Evolutionary conservation across 495 filamentous ascomycete genomes (phyloP).

Genomic region (Penicillium verhagenii): DNA sequence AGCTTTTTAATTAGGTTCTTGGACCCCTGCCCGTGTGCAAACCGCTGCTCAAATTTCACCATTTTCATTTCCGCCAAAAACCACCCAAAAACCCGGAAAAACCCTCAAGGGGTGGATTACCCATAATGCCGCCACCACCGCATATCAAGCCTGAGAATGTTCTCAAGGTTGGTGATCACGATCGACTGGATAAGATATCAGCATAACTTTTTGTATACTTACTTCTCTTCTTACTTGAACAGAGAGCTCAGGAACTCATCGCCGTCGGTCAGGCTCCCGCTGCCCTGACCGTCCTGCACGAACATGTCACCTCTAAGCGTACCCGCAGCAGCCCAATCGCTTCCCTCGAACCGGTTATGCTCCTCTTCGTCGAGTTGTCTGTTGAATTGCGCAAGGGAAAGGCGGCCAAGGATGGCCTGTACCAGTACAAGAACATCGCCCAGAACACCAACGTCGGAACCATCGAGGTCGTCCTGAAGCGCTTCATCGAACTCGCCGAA

Average conservation of each 20-base stretch:
- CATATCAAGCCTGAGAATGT: slow-evolving; percentile 99
- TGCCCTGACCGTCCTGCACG: slow-evolving; percentile 91
- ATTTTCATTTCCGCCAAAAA: background rate
- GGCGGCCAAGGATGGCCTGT: slow-evolving; percentile 95
- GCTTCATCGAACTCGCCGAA: slow-evolving; percentile 95
- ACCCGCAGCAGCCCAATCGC: slow-evolving; percentile 96
- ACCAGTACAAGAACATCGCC: slow-evolving; percentile 99
- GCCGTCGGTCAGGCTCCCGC: slow-evolving; percentile 90
- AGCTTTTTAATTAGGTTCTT: slow-evolving; percentile 32
- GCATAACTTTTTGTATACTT: background rate
- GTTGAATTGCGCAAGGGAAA: slow-evolving; percentile 97
- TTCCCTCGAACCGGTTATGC: slow-evolving; percentile 96
- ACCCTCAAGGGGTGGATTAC: slow-evolving; percentile 29
- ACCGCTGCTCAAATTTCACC: slow-evolving; percentile 10
- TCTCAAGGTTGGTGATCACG: slow-evolving; percentile 64
- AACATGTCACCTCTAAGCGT: slow-evolving; percentile 97
- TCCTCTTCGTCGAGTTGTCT: slow-evolving; percentile 92
- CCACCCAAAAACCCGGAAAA: slow-evolving; percentile 1
- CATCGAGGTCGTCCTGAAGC: slow-evolving; percentile 95
- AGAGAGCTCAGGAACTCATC: slow-evolving; percentile 96
- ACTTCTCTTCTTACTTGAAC: slow-evolving; percentile 5
- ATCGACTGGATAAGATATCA: slow-evolving; percentile 4
- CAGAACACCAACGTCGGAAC: slow-evolving; percentile 98
- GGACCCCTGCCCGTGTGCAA: slow-evolving; percentile 26
- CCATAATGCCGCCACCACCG: slow-evolving; percentile 90